Percentiles rank a stretch among this genome's conserved stretches.
Evolutionary conservation across 148 eudicot species (phyloP).

Genomic region (Hydrangea macrophylla): DNA sequence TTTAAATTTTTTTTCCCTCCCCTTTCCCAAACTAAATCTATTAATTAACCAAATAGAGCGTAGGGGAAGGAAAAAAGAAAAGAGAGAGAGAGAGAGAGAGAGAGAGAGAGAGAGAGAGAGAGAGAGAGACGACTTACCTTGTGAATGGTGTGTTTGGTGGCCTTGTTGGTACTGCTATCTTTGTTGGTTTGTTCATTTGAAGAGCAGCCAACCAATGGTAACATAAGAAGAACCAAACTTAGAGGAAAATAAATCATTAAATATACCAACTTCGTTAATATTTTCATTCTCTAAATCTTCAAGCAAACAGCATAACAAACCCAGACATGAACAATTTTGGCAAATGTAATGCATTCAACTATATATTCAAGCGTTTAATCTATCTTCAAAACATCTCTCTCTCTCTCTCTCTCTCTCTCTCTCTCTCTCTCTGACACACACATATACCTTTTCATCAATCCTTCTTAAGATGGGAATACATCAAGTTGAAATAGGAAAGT

Average conservation of each 20-base stretch:
- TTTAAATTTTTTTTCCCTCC: no score
- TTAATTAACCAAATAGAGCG: no score
- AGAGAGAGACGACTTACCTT: conserved; percentile 1
- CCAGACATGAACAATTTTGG: not conserved
- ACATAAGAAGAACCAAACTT: conserved; percentile 3
- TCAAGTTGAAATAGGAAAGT: not conserved
- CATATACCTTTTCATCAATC: conserved; percentile 5
- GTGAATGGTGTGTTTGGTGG: conserved; percentile 10
- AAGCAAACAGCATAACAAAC: not conserved
- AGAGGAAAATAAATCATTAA: not conserved
- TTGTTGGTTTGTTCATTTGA: conserved; percentile 7
- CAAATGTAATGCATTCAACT: not conserved
- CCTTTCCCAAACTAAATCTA: no score
- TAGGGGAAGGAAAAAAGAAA: no score
- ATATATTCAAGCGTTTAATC: not conserved
- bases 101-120: not conserved
- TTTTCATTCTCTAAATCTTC: conserved; percentile 8
- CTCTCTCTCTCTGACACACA: conserved; percentile 6
- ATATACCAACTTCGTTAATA: not conserved
- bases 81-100: not conserved
- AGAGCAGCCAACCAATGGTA: conserved; percentile 11
- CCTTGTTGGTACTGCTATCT: not conserved
- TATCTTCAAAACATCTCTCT: not conserved
- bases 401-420: conserved; percentile 5
- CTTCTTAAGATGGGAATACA: not conserved